These are phyloP conservation scores for Alternaria triticina DNA, from an alignment of 2,329 filamentous ascomycete genomes.

Conservation along the genomic window DNA sequence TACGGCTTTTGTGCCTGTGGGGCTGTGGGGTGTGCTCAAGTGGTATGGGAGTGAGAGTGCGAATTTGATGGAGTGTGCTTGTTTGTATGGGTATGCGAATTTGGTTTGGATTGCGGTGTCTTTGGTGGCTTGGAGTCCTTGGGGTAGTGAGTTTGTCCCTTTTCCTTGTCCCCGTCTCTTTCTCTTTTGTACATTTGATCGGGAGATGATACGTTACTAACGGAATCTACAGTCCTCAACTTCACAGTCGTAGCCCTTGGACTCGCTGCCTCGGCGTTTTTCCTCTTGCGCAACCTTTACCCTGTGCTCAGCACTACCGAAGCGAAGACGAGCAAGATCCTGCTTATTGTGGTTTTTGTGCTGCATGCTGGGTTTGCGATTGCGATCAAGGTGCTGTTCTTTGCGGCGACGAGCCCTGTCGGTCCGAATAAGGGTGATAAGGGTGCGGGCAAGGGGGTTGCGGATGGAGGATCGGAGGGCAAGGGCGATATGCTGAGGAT, in stretches of 20 bases:
- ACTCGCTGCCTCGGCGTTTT: conserved; percentile 47
- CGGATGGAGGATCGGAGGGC: background rate
- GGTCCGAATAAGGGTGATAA: conserved; percentile 34
- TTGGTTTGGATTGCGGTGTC: conserved; percentile 97
- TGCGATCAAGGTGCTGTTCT: conserved; percentile 96
- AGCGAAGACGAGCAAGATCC: conserved; percentile 84
- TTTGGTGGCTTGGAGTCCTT: conserved; percentile 85
- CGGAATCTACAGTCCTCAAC: conserved; percentile 69
- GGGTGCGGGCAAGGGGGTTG: conserved; percentile 15
- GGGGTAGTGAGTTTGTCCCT: conserved; percentile 61
- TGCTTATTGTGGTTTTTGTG: conserved; percentile 82
- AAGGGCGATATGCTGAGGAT: conserved; percentile 19
- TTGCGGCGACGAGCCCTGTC: conserved; percentile 65
- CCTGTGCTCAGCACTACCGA: conserved; percentile 93
- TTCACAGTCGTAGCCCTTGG: conserved; percentile 86
- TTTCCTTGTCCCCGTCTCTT: too few species aligned
- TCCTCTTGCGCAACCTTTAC: conserved; percentile 52
- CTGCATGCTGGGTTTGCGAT: conserved; percentile 90
- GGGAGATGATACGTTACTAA: too few species aligned
- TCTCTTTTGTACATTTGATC: too few species aligned
- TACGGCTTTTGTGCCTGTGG: conserved; percentile 79
- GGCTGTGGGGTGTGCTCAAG: conserved; percentile 83
- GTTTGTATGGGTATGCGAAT: conserved; percentile 94
- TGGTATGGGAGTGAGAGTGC: conserved; percentile 96
- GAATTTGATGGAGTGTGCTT: conserved; percentile 93